These are phyloP conservation scores for Calonectria hawksworthii DNA, from an alignment of 2,329 filamentous ascomycete genomes.

Conservation along the genomic window DNA sequence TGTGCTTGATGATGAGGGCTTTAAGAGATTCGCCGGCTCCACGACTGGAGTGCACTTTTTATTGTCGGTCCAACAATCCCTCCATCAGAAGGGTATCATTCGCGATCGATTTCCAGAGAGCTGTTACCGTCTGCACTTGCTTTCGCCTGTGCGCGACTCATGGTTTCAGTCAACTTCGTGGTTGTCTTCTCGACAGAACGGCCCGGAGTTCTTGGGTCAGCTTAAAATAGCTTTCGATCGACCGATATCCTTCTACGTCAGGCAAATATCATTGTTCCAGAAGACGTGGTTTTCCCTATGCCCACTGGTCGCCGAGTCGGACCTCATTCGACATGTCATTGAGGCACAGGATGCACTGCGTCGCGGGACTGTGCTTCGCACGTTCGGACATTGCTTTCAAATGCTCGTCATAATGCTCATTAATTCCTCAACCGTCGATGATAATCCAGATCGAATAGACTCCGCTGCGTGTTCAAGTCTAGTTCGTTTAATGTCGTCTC, in stretches of 20 bases:
- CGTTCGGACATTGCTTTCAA: not conserved
- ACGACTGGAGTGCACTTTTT: constrained; percentile 2
- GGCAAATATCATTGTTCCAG: not conserved
- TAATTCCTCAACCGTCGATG: not conserved
- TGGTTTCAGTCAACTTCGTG: not conserved
- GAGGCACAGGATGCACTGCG: not conserved
- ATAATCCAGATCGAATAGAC: not conserved
- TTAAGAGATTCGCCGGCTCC: constrained; percentile 1
- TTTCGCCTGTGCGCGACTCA: not conserved
- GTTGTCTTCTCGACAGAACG: not conserved
- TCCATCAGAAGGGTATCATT: not conserved
- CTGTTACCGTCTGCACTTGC: not conserved
- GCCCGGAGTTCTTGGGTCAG: not conserved
- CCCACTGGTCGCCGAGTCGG: not conserved
- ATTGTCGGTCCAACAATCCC: not conserved
- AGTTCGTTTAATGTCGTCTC: not conserved
- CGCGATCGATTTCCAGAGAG: constrained; percentile 5
- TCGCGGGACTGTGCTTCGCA: not conserved
- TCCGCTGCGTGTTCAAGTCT: not conserved
- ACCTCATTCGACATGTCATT: not conserved
- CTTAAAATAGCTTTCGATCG: not conserved
- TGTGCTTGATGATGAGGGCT: not conserved
- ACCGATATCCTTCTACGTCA: not conserved
- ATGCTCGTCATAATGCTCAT: not conserved
- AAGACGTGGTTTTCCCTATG: not conserved